Percentiles rank a stretch among this genome's conserved stretches.
phyloP scores from a whole-genome alignment of 305 asterid genomes.

The Solanum hybrid region DNA sequence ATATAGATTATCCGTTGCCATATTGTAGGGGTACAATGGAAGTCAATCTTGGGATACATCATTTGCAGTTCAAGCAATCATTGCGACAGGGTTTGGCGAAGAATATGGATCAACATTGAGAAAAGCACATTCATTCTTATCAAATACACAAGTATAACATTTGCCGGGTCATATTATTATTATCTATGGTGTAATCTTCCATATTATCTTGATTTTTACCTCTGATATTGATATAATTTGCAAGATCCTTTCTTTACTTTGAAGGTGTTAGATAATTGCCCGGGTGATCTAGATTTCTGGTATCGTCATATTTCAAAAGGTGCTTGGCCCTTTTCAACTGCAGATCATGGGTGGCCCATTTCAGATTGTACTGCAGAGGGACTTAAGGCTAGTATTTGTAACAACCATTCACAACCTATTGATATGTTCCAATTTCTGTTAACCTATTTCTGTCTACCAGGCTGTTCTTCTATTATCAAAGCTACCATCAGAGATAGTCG shows the following conservation, averaged over 20 bases:
- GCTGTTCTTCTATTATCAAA: conserved; percentile 54
- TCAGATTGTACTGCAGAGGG: conserved; percentile 99
- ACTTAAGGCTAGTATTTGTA: conserved; percentile 39
- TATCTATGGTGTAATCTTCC: conserved; percentile 5
- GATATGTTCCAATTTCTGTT: conserved; percentile 2
- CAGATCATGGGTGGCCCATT: conserved; percentile 96
- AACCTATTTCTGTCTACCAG: conserved; percentile 25
- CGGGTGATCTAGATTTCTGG: conserved; percentile 63
- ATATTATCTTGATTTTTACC: neutral
- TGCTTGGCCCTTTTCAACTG: conserved; percentile 98
- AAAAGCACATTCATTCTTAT: conserved; percentile 65
- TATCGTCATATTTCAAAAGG: conserved; percentile 95
- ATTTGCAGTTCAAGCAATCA: conserved; percentile 76
- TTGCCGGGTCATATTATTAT: conserved; percentile 3
- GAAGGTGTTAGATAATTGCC: conserved; percentile 77
- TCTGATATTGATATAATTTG: conserved; percentile 5
- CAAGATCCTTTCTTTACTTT: conserved; percentile 12
- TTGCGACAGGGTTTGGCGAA: conserved; percentile 49
- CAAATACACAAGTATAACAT: conserved; percentile 56
- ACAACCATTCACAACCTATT: neutral
- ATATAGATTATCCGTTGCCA: conserved; percentile 3
- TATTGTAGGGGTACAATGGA: conserved; percentile 87
- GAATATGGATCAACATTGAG: conserved; percentile 60
- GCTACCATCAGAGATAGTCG: conserved; percentile 57
- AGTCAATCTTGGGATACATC: conserved; percentile 91